Evolutionary conservation across 495 filamentous ascomycete genomes (phyloP).

Genomic region (Penicillium flavigenum): DNA sequence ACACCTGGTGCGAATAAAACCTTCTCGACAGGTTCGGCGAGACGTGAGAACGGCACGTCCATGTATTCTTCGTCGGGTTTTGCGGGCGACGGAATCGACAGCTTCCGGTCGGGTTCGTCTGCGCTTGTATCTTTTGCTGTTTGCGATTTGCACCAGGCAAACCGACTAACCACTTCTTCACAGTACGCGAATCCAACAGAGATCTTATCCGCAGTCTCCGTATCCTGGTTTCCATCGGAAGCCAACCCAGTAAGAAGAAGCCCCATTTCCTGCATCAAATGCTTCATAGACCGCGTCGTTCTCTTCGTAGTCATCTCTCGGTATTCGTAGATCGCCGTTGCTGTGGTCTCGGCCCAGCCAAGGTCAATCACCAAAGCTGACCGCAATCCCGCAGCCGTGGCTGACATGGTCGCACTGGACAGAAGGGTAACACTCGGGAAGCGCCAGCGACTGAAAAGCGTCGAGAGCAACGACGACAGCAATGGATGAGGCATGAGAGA

Average conservation of each 20-base stretch:
- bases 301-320: conserved; percentile 67
- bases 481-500: conserved; percentile 76
- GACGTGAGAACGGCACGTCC: conserved; percentile 61
- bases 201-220: conserved; percentile 26
- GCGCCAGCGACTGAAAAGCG: conserved; percentile 76
- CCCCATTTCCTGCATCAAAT: conserved; percentile 66
- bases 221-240: conserved; percentile 18
- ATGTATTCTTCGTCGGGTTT: conserved; percentile 38
- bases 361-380: conserved; percentile 82
- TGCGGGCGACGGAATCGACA: conserved; percentile 48
- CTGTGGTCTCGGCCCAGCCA: conserved; percentile 84
- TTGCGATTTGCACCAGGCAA: conserved; percentile 69
- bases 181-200: conserved; percentile 69
- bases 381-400: conserved; percentile 78
- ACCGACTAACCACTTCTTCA: conserved; percentile 69
- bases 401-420: conserved; percentile 66
- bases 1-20: conserved; percentile 64
- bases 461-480: conserved; percentile 69
- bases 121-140: conserved; percentile 6
- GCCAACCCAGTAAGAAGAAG: conserved; percentile 53
- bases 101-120: conserved; percentile 7
- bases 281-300: conserved; percentile 71
- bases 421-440: conserved; percentile 79
- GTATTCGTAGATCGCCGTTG: conserved; percentile 85
- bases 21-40: conserved; percentile 73